Percentiles rank a stretch among this genome's conserved stretches.
Conservation (phyloP, 768 basidiomycete species). For the Kwoniella heveanensis region DNA sequence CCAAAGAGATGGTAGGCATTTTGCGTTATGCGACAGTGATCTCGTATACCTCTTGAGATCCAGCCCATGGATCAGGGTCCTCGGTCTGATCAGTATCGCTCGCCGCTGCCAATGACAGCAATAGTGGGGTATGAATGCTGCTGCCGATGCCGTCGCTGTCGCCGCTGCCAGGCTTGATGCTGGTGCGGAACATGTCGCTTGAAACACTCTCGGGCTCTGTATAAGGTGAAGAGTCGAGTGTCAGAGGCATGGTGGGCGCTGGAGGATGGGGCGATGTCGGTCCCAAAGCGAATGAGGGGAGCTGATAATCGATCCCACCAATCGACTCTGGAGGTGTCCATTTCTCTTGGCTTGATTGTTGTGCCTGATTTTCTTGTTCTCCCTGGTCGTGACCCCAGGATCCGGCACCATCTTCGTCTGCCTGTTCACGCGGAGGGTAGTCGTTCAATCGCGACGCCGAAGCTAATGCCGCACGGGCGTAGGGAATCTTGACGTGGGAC, state of each 20-base stretch:
- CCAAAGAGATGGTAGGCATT: slow-evolving; percentile 2
- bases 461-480: slow-evolving; percentile 2
- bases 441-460: background rate
- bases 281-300: slow-evolving; percentile 5
- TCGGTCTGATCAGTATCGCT: background rate
- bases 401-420: background rate
- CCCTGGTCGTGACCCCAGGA: background rate
- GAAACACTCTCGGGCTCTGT: background rate
- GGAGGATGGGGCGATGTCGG: background rate
- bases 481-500: background rate
- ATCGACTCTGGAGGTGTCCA: background rate
- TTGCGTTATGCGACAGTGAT: background rate
- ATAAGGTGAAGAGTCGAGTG: background rate
- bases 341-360: too few relatives aligned
- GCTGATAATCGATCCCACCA: slow-evolving; percentile 5
- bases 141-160: too few relatives aligned
- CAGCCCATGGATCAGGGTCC: background rate
- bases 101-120: background rate
- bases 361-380: background rate
- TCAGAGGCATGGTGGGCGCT: background rate
- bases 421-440: background rate
- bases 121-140: background rate
- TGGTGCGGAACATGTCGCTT: background rate
- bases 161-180: background rate
- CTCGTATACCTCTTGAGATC: slow-evolving; percentile 1